Evolutionary conservation across 106 monocot species (phyloP), one percentile per base, ranked within the genome.

Genomic region (Gastrodia elata): DNA sequence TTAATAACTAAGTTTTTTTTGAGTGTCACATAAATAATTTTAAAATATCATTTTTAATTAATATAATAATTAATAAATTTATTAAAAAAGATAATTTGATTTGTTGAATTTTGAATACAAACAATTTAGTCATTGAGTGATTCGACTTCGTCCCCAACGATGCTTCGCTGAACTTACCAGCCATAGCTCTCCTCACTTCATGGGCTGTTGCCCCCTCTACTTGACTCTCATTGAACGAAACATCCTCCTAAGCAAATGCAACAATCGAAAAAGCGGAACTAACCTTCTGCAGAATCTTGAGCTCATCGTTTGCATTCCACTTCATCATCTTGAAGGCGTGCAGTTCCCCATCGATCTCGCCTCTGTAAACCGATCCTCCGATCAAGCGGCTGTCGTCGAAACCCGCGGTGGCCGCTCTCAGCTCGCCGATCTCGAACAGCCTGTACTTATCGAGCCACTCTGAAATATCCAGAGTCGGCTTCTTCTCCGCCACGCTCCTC

Each of bases 281-380:
- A 72, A 94, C 93, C 90, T 94, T 94, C 75, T 94, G 94, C 64
- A 94, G 72, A 58, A 94, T 94, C 65, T 88, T 87, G 76, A 94
- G 86, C 83, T 94, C 94, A 7, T 88, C 82, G 8, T 48, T 42
- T 32, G 94, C 94, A 69, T 94, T 88, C 94, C 94, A 94, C 79
- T 88, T 94, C 94, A 94, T 94, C 84, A 77, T 86, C 79, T 94
- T 94, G 68, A 90, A 73, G 16, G 90, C 94, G 39, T 77, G 86
- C 15, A 80, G 75, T 80, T 85, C 83, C 0, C 82, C 86, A 20
- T 83, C 75, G 18, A 90, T 71, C 20, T 25, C 35, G 1, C 82
- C 88, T 52, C 79, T 88, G 72, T 90, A 94, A 27, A 94, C 94
- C 30, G 88, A 75, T 24, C 94, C 94, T 38, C 82, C 36, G 37